Conservation (phyloP, 2,329 filamentous ascomycete genomes). For the Calonectria pseudoreteaudii region DNA sequence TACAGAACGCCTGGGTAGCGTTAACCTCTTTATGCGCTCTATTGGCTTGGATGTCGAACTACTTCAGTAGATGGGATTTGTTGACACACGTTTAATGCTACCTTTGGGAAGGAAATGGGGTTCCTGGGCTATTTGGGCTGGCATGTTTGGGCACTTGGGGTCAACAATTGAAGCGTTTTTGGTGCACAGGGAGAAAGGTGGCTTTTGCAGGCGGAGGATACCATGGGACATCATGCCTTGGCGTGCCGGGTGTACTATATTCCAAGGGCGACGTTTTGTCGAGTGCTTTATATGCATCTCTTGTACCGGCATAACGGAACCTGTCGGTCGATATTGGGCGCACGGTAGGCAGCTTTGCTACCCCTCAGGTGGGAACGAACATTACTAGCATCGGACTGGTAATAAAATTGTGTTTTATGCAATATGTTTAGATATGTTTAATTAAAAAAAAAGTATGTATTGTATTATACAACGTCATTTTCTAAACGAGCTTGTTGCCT, state of each 20-base stretch:
- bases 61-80: constrained; percentile 52
- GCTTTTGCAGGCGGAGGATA: constrained; percentile 36
- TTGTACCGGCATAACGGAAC: constrained; percentile 31
- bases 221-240: constrained; percentile 19
- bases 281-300: constrained; percentile 32
- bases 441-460: constrained; percentile 5
- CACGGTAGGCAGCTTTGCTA: constrained; percentile 23
- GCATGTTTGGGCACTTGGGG: constrained; percentile 38
- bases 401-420: constrained; percentile 1
- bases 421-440: constrained; percentile 10
- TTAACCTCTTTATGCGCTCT: constrained; percentile 98
- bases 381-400: constrained; percentile 8
- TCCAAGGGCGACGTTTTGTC: constrained; percentile 27
- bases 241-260: constrained; percentile 39
- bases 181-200: constrained; percentile 32
- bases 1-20: constrained; percentile 84
- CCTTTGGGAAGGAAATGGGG: constrained; percentile 29
- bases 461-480: not conserved
- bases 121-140: constrained; percentile 44
- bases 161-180: constrained; percentile 32
- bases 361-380: not conserved
- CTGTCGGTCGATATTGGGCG: constrained; percentile 31
- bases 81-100: constrained; percentile 33
- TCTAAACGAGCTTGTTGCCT: not conserved
- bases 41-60: constrained; percentile 97